Base-by-base conservation (phyloP, 805 yeast genomes). In the Millerago galiae region DNA sequence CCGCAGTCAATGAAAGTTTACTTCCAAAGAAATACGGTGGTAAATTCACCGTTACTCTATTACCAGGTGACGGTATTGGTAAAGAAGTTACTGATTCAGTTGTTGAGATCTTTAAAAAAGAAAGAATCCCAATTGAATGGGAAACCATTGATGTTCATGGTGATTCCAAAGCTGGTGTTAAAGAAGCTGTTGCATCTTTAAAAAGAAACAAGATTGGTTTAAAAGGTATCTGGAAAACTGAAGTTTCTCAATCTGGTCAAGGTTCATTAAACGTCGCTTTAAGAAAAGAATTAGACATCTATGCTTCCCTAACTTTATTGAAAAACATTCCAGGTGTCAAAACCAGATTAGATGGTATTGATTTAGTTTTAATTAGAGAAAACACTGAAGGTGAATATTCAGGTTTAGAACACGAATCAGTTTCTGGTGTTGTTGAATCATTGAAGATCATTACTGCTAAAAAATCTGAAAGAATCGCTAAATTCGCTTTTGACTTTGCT, bases 311-410 rank as follows among this genome's bases (percentile, higher is more conserved):
- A 52, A 95, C 93, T n/a, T 75, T 89, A 57, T 88, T 89, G 74
- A 88, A 90, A 72, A 84, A 86, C 68, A 78, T 93, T 49, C 93
- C 95, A 48, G 98, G 98, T 66, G 95, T 90, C 51, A 77, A 87
- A 67, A 82, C 95, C 47, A 87, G 90, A 67, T 77, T 89, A 62
- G 76, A 83, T 49, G 89, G 85, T 54, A 86, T 91, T 52, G 96
- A 90, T 71, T 77, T 91, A 62, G 96, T 90, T 33, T 75, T 93
- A 53, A 95, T 93, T 63, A 88, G 99, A 77, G 99, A 93, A 71
- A 93, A 93, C 77, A 91, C 97, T 55, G 98, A 91, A 73, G 97
- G 96, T 72, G 98, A 91, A 71, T 91, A 88, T 75, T 91, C 98
- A 40, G 98, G 98, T 60, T 76, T 93, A 60, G 99, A 91, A 76